A percentile compares a stretch with the other conserved stretches of the same genome.
Conservation (phyloP, 2,329 filamentous ascomycete species). For the Rasamsonia emersonii region DNA sequence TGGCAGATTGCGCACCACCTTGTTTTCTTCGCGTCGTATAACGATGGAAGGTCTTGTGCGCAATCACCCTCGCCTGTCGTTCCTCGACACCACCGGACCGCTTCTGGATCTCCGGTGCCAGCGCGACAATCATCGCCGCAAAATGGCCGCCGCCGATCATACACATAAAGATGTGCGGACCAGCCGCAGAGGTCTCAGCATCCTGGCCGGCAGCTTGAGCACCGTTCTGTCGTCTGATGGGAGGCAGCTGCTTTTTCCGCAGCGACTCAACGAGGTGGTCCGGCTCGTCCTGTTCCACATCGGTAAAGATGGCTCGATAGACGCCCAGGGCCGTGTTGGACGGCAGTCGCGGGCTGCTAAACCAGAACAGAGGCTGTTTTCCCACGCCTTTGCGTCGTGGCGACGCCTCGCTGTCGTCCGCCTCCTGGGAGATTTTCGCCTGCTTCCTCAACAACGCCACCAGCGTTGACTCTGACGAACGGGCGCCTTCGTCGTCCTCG, state of each 20-base stretch:
- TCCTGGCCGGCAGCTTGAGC: constrained; percentile 25
- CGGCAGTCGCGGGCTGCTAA: constrained; percentile 66
- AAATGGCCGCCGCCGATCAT: constrained; percentile 99
- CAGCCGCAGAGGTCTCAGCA: constrained; percentile 37
- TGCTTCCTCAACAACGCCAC: constrained; percentile 47
- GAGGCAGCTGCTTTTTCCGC: constrained; percentile 66
- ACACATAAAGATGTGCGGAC: constrained; percentile 86
- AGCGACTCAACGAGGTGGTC: constrained; percentile 59
- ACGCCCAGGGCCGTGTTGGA: constrained; percentile 73
- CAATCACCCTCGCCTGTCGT: constrained; percentile 76
- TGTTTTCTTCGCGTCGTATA: constrained; percentile 96
- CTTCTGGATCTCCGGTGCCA: constrained; percentile 71
- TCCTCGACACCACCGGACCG: constrained; percentile 63
- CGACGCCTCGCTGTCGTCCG: constrained; percentile 40
- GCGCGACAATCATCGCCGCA: constrained; percentile 87
- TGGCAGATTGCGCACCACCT: constrained; percentile 88
- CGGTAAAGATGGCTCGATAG: constrained; percentile 73
- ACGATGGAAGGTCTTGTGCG: constrained; percentile 95
- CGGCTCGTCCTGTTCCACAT: constrained; percentile 58
- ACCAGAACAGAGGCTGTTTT: constrained; percentile 76
- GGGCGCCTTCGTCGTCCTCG: constrained; percentile 45
- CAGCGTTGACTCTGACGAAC: constrained; percentile 46
- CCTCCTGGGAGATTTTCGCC: constrained; percentile 19
- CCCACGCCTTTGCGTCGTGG: constrained; percentile 48
- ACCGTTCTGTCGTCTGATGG: constrained; percentile 39